Conservation (phyloP, 73 alveolate genomes). For the Paramecium sonneborni region DNA sequence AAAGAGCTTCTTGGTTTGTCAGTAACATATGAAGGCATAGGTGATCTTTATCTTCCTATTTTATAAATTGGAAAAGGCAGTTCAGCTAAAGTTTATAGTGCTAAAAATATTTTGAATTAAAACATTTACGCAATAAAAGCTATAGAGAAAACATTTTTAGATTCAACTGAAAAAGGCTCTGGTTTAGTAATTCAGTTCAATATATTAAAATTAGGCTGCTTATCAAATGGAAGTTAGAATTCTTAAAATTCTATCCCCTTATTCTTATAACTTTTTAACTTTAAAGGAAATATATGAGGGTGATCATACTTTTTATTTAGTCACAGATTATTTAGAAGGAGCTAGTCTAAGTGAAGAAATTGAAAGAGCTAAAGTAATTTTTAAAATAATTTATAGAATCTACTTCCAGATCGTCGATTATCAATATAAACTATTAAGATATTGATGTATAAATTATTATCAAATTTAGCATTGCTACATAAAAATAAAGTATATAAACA, state of each 20-base stretch:
- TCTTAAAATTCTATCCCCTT: not conserved
- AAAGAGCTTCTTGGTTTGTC: not conserved
- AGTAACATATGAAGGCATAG: not conserved
- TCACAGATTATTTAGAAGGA: not conserved
- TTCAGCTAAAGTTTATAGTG: not conserved
- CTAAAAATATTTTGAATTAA: not conserved
- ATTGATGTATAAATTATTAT: not conserved
- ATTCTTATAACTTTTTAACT: not conserved
- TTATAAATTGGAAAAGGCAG: not conserved
- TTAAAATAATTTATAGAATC: not conserved
- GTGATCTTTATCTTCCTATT: not conserved
- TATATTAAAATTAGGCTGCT: not conserved
- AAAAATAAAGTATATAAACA: not conserved
- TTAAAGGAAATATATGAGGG: not conserved
- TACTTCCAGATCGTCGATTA: not conserved
- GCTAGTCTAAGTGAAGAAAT: not conserved
- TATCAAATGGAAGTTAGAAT: not conserved
- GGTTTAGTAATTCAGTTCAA: not conserved
- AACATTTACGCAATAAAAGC: not conserved
- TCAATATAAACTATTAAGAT: not conserved
- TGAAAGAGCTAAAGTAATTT: not conserved
- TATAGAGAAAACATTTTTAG: not conserved
- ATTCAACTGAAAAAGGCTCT: not conserved
- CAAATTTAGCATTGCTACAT: not conserved
- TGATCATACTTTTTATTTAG: not conserved